Evolutionary conservation across 192 early-diverging fungal genomes (phyloP).

Genomic region (Mortierella hygrophila): DNA sequence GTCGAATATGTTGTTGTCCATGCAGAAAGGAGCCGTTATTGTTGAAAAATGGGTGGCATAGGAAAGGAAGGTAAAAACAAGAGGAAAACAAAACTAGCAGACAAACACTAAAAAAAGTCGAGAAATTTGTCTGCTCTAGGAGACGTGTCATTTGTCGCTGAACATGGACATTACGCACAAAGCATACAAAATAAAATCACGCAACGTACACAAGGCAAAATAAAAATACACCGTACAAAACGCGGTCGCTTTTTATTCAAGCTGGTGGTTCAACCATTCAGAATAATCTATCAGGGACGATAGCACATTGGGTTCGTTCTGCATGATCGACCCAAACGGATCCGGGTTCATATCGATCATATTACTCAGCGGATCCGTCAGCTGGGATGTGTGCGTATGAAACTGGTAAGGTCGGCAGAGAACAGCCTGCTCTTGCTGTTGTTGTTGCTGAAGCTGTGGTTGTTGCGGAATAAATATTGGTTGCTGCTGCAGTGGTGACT

Average conservation of each 20-base stretch:
- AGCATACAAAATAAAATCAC: neutral
- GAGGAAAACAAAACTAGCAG: too few species aligned
- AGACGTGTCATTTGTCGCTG: too few species aligned
- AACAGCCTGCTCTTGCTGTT: neutral
- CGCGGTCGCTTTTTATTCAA: conserved; percentile 20
- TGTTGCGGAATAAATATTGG: neutral
- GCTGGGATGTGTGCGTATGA: conserved; percentile 5
- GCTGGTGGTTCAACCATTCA: conserved; percentile 49
- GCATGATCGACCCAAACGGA: conserved; percentile 50
- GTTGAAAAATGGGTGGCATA: neutral
- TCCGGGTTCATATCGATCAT: conserved; percentile 40
- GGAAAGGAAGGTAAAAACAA: neutral
- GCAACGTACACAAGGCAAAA: neutral
- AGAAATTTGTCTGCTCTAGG: too few species aligned
- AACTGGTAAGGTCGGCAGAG: neutral
- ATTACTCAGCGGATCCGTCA: conserved; percentile 29
- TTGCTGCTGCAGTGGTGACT: neutral
- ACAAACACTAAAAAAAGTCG: too few species aligned
- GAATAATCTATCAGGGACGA: conserved; percentile 55
- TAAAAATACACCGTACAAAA: neutral
- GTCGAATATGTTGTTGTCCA: conserved; percentile 13
- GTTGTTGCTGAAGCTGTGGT: neutral
- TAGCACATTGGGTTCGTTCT: conserved; percentile 47
- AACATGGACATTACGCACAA: too few species aligned
- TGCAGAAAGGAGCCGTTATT: conserved; percentile 9